phyloP scores from a whole-genome alignment of 2,329 filamentous ascomycete genomes.

The Ceratocystis alfenasii region DNA sequence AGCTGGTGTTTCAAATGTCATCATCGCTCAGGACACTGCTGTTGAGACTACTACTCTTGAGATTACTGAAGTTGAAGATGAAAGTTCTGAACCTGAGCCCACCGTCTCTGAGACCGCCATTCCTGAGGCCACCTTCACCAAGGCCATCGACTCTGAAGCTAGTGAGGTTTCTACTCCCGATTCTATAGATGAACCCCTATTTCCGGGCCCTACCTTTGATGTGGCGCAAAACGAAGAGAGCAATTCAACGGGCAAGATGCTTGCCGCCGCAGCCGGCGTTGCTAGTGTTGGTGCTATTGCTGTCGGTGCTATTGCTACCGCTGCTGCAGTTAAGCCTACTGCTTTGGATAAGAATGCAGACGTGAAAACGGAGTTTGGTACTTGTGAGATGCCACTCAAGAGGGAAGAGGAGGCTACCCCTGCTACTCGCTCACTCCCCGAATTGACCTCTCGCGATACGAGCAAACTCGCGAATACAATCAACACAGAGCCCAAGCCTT shows the following conservation, averaged over 20 bases:
- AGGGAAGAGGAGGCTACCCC: background rate
- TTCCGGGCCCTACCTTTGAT: background rate
- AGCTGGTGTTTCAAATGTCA: background rate
- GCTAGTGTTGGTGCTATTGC: background rate
- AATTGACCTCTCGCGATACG: background rate
- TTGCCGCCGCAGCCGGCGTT: background rate
- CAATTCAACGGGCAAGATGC: background rate
- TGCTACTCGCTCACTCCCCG: background rate
- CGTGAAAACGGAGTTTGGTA: background rate
- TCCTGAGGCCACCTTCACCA: background rate
- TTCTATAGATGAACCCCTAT: background rate
- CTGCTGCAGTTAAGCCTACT: background rate
- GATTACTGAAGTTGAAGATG: background rate
- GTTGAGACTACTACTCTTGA: background rate
- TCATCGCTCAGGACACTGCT: background rate
- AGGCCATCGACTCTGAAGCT: background rate
- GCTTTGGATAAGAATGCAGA: background rate
- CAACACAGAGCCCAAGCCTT: constrained; percentile 9
- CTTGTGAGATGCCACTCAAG: background rate
- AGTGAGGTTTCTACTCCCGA: constrained; percentile 3
- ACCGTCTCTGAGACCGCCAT: constrained; percentile 3
- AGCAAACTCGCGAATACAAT: background rate
- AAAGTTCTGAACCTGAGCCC: background rate
- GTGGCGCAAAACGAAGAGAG: background rate
- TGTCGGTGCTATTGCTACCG: background rate